Base-by-base conservation (phyloP, 805 yeast species). In the Schwanniomyces pseudopolymorphus region DNA sequence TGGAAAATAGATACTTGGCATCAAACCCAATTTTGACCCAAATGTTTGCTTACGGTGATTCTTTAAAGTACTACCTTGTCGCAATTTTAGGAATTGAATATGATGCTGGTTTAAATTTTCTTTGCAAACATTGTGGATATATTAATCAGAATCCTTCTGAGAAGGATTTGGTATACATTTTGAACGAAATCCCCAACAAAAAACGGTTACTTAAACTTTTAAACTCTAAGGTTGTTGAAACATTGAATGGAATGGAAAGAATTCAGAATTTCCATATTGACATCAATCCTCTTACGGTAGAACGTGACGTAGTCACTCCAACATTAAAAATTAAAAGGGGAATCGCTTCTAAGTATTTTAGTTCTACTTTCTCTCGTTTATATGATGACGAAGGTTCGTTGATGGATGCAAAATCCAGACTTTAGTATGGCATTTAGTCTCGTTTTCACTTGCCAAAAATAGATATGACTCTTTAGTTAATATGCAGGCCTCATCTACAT, bases 51-150 rank as follows among this genome's bases (percentile, higher is more conserved):
- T 84, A 83, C 56, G 92, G 92, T 33, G 84, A 84, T 59, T 74
- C 87, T 4, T 64, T 75, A 37, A 68, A 79, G 57, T 69, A 77
- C 11, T 81, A 53, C 57, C 64, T 86, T 50, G 84, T 86, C 16
- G 89, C 80, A 24, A 63, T 86, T 35, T 57, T 80, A 33, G 90
- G 91, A 26, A 64, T 85, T 40, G 87, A 84, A 43, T 75, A 77
- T 2, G 78, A 42, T 8, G 50, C 51, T 31, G 48, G 49, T 1
- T 39, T 39, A 13, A 51, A 51, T 16, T 63, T 64, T 52, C 51
- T 60, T 43, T 40, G 41, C 3, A 54, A 55, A 10, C 40, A 47
- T 19, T 55, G 57, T 45, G 51, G 55, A 1, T 42, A 48, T 22
- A 48, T 10, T 41, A 44, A n/a, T 40, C 51, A 39, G 25, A 48